Evolutionary conservation across 768 basidiomycete species (phyloP).

Genomic region (Russula brevipes): DNA sequence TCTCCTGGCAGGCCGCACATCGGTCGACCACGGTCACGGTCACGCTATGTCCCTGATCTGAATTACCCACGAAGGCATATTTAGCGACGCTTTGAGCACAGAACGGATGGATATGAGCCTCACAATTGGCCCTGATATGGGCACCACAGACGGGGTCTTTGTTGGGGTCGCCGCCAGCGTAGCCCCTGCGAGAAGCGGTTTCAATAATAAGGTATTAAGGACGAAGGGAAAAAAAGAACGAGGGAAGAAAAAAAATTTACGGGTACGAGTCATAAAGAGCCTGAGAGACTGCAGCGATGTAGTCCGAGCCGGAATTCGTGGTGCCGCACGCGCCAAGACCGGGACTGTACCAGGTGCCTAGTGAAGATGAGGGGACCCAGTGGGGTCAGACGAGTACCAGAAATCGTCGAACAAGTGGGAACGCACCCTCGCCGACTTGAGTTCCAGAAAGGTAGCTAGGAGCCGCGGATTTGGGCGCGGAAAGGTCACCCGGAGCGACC

Average conservation of each 20-base stretch:
- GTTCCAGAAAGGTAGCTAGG: slow-evolving; percentile 40
- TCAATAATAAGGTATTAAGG: background rate
- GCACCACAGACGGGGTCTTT: slow-evolving; percentile 65
- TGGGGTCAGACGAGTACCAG: slow-evolving; percentile 1
- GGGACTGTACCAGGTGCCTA: slow-evolving; percentile 52
- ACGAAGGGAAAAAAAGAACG: background rate
- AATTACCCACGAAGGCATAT: background rate
- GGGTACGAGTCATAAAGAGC: slow-evolving; percentile 54
- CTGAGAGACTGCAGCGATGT: slow-evolving; percentile 55
- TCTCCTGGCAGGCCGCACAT: slow-evolving; percentile 49
- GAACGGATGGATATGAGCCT: slow-evolving; percentile 24
- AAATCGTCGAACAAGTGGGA: slow-evolving; percentile 4
- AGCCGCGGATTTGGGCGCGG: background rate
- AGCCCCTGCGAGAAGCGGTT: slow-evolving; percentile 40
- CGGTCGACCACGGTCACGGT: slow-evolving; percentile 54
- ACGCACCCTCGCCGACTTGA: slow-evolving; percentile 45
- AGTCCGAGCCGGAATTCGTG: slow-evolving; percentile 45
- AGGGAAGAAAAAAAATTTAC: slow-evolving; percentile 35
- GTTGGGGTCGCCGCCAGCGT: slow-evolving; percentile 60
- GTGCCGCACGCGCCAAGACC: slow-evolving; percentile 64
- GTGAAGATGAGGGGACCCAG: background rate
- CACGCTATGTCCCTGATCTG: slow-evolving; percentile 50
- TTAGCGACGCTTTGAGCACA: slow-evolving; percentile 8
- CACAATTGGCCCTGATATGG: slow-evolving; percentile 45
- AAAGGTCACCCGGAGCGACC: background rate